A percentile compares a stretch with the other conserved stretches of the same genome.
Evolutionary conservation across 1,284 basidiomycete genomes (phyloP).

Genomic region (Inonotus obliquus): DNA sequence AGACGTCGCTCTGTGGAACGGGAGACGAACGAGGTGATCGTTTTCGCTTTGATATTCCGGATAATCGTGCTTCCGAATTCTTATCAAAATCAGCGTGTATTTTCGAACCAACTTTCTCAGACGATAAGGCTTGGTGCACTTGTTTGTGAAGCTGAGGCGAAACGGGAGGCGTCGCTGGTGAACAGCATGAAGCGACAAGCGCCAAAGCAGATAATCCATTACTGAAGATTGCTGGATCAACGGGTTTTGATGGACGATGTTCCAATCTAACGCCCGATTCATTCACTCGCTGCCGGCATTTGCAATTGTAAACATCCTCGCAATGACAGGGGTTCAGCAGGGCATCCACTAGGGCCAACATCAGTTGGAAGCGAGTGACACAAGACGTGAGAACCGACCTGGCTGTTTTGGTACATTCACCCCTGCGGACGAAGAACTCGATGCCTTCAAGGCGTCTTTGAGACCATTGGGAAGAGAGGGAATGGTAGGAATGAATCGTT

Average conservation of each 20-base stretch:
- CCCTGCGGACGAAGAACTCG: neutral
- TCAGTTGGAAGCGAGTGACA: neutral
- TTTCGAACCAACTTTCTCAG: neutral
- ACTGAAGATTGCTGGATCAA: constrained; percentile 9
- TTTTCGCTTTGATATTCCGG: neutral
- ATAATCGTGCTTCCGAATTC: neutral
- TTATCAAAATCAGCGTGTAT: neutral
- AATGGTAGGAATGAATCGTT: constrained; percentile 29
- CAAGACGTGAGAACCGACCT: neutral
- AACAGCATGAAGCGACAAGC: constrained; percentile 44
- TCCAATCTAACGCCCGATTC: constrained; percentile 21
- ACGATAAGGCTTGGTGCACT: neutral
- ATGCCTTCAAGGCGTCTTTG: constrained; percentile 24
- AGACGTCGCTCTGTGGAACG: neutral
- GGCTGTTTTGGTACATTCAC: neutral
- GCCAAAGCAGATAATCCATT: constrained; percentile 44
- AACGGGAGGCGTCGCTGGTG: constrained; percentile 20
- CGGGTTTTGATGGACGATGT: constrained; percentile 16
- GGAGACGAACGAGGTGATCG: constrained; percentile 1
- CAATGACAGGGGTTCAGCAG: constrained; percentile 62
- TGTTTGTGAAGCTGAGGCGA: constrained; percentile 11
- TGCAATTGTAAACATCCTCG: constrained; percentile 50
- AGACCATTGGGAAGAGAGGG: constrained; percentile 63
- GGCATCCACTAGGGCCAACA: constrained; percentile 41
- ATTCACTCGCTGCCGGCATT: constrained; percentile 34